phyloP scores from a whole-genome alignment of 2,329 filamentous ascomycete species.

The Trichoderma aggressivum region DNA sequence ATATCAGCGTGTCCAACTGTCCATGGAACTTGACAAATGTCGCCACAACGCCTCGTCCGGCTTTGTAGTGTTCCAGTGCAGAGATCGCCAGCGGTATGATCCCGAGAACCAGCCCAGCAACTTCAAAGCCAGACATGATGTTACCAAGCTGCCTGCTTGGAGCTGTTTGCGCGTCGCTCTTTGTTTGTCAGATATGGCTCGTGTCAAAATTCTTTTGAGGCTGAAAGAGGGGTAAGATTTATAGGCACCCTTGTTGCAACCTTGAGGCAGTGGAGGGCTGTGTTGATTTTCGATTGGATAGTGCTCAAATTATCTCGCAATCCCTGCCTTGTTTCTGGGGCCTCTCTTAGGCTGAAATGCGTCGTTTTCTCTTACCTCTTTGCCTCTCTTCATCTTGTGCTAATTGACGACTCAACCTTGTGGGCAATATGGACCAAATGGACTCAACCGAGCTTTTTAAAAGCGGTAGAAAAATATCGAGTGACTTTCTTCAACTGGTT shows the following conservation, averaged over 20 bases:
- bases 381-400: not conserved
- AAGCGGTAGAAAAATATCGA: not conserved
- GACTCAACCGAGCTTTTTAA: not conserved
- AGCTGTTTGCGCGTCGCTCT: not conserved
- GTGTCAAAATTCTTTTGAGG: not conserved
- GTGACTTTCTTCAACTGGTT: not conserved
- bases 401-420: not conserved
- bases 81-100: not conserved
- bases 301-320: not conserved
- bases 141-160: not conserved
- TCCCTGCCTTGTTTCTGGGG: not conserved
- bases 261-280: not conserved
- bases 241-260: not conserved
- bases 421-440: not conserved
- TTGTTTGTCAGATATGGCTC: not conserved
- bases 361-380: not conserved
- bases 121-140: not conserved
- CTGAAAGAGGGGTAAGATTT: not conserved
- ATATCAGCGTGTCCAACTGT: not conserved
- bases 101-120: not conserved
- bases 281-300: not conserved
- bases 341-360: not conserved
- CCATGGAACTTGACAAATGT: not conserved
- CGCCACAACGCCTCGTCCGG: not conserved
- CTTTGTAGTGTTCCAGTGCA: constrained; percentile 1